Evolutionary conservation across 371 early-diverging fungal species (phyloP).

Genomic region (Haplosporangium sp.): DNA sequence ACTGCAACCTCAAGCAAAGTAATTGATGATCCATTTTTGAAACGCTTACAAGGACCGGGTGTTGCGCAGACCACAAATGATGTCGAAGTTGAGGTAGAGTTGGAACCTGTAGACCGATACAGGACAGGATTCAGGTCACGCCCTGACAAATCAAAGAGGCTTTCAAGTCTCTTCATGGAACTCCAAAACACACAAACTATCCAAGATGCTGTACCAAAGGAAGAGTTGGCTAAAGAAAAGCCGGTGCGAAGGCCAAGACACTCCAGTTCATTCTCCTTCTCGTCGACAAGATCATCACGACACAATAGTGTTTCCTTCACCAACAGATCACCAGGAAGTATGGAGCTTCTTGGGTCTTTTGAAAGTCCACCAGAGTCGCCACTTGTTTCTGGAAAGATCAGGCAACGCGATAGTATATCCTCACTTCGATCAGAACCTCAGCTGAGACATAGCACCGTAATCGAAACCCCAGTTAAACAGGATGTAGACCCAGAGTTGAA

Average conservation of each 20-base stretch:
- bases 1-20: background rate
- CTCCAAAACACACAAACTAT: conserved; percentile 37
- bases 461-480: conserved; percentile 8
- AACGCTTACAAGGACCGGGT: conserved; percentile 30
- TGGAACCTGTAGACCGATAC: conserved; percentile 19
- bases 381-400: background rate
- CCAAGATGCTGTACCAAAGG: conserved; percentile 13
- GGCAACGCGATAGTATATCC: conserved; percentile 30
- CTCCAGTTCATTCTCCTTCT: conserved; percentile 18
- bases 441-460: background rate
- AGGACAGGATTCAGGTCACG: conserved; percentile 21
- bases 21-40: conserved; percentile 25
- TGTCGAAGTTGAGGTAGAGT: conserved; percentile 25
- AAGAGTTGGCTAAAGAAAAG: conserved; percentile 15
- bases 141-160: conserved; percentile 24
- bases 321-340: conserved; percentile 1
- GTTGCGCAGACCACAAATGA: conserved; percentile 3
- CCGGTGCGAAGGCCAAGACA: conserved; percentile 13
- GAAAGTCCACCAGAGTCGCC: conserved; percentile 15
- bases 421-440: conserved; percentile 11
- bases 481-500: conserved; percentile 28
- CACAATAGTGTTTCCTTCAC: conserved; percentile 11
- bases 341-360: background rate
- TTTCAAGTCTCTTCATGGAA: conserved; percentile 46
- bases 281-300: conserved; percentile 12